phyloP scores from a whole-genome alignment of 225 moss, liverwort and hornwort species.

The Polytrichum formosum region DNA sequence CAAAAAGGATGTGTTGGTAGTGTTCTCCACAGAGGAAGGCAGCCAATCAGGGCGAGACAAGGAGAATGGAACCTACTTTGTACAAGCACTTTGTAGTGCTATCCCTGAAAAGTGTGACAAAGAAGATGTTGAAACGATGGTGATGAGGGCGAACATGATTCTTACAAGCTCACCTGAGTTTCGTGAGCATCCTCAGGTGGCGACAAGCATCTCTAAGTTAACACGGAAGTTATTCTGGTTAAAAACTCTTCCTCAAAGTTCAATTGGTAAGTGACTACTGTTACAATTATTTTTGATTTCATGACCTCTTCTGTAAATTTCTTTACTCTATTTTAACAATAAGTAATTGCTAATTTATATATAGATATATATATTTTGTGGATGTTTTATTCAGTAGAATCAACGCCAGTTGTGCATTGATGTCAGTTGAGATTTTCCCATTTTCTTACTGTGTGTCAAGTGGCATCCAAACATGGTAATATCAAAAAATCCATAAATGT shows the following conservation, averaged over 20 bases:
- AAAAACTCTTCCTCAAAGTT: slow-evolving; percentile 3
- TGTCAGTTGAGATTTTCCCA: too few species aligned
- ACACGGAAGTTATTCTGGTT: slow-evolving; percentile 34
- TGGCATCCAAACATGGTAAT: too few species aligned
- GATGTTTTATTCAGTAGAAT: too few species aligned
- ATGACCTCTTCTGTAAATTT: not conserved
- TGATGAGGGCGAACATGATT: slow-evolving; percentile 13
- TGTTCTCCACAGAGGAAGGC: slow-evolving; percentile 46
- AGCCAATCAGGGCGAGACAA: slow-evolving; percentile 15
- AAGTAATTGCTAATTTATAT: too few species aligned
- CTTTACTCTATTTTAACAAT: too few species aligned
- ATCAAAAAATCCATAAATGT: too few species aligned
- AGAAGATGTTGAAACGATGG: slow-evolving; percentile 22
- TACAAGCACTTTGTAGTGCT: slow-evolving; percentile 2
- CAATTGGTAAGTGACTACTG: slow-evolving; percentile 18
- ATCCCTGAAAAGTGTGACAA: slow-evolving; percentile 10
- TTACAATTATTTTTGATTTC: not conserved
- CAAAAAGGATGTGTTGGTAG: slow-evolving; percentile 23
- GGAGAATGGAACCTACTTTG: slow-evolving; percentile 18
- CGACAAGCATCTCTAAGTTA: slow-evolving; percentile 20
- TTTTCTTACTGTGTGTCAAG: too few species aligned
- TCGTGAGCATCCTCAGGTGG: slow-evolving; percentile 11
- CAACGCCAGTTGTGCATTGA: too few species aligned
- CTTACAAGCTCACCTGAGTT: slow-evolving; percentile 5
- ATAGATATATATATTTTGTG: too few species aligned